Evolutionary conservation across 2,329 filamentous ascomycete species (phyloP).

Genomic region (Sarocladiaceae sp.): DNA sequence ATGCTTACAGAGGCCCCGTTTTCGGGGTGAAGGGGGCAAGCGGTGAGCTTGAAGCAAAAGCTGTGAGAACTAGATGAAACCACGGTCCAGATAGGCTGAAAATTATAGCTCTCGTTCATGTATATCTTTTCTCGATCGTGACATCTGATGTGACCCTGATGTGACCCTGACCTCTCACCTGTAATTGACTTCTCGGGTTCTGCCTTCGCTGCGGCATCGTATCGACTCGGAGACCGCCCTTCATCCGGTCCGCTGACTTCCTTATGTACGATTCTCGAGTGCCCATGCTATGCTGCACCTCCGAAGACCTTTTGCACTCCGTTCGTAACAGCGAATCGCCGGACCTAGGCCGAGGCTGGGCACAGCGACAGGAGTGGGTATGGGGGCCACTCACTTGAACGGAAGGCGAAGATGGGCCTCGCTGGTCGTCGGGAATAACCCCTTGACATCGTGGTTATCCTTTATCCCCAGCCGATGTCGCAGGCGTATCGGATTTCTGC

Average conservation of each 20-base stretch:
- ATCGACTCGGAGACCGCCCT: too few species aligned
- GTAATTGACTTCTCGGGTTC: too few species aligned
- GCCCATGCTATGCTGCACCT: too few species aligned
- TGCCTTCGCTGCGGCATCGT: too few species aligned
- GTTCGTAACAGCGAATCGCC: conserved; percentile 1
- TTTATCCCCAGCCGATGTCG: conserved; percentile 9
- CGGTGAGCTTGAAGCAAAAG: conserved; percentile 1
- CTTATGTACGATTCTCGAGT: too few species aligned
- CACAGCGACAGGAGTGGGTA: not conserved
- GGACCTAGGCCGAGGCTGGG: conserved; percentile 2
- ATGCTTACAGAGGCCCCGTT: not conserved
- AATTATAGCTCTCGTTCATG: conserved; percentile 9
- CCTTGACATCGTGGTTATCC: not conserved
- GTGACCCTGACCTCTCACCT: too few species aligned
- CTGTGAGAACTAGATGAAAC: conserved; percentile 7
- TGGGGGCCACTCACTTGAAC: not conserved
- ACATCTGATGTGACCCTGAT: too few species aligned
- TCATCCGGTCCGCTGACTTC: too few species aligned
- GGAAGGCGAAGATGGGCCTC: not conserved
- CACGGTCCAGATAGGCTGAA: conserved; percentile 8
- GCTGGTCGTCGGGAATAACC: conserved; percentile 1
- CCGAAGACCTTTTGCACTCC: too few species aligned
- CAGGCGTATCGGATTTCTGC: conserved; percentile 3
- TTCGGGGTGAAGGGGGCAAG: conserved; percentile 1
- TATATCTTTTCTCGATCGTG: not conserved